Conservation (phyloP, 2,329 filamentous ascomycete species). For the Didymellaceae sp. region DNA sequence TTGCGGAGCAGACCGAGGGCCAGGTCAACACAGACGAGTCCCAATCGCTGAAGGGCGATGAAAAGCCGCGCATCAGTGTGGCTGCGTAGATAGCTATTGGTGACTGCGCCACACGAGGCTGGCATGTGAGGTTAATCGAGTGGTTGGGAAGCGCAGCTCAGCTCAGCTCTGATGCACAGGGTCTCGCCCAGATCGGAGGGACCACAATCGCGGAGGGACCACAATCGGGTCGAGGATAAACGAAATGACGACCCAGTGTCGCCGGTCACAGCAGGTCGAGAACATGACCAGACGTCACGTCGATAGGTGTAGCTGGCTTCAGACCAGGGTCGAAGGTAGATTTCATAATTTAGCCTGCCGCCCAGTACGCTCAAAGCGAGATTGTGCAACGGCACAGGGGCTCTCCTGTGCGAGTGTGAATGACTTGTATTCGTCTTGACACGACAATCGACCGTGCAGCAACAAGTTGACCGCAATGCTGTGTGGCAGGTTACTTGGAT, state of each 20-base stretch:
- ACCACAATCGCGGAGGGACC: slow-evolving; percentile 6
- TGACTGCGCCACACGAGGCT: slow-evolving; percentile 32
- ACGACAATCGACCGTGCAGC: slow-evolving; percentile 11
- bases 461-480: slow-evolving; percentile 4
- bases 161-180: slow-evolving; percentile 2
- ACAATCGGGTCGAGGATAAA: slow-evolving; percentile 11
- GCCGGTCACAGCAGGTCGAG: slow-evolving; percentile 8
- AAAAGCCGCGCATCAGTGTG: slow-evolving; percentile 36
- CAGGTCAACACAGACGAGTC: slow-evolving; percentile 17
- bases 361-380: slow-evolving; percentile 6
- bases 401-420: slow-evolving; percentile 9
- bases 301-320: slow-evolving; percentile 17
- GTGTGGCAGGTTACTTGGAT: slow-evolving; percentile 22
- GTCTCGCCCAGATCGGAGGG: slow-evolving; percentile 2
- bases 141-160: slow-evolving; percentile 9
- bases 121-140: background rate
- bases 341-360: slow-evolving; percentile 20
- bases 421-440: slow-evolving; percentile 11
- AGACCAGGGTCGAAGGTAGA: slow-evolving; percentile 31
- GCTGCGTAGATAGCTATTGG: slow-evolving; percentile 29
- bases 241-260: slow-evolving; percentile 19
- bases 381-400: slow-evolving; percentile 17
- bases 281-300: slow-evolving; percentile 23
- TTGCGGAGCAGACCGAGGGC: slow-evolving; percentile 53
- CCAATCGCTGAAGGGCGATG: slow-evolving; percentile 19